Evolutionary conservation across 2,329 filamentous ascomycete species (phyloP), one percentile per base, ranked within the genome.

Genomic region (Claviceps pusilla): DNA sequence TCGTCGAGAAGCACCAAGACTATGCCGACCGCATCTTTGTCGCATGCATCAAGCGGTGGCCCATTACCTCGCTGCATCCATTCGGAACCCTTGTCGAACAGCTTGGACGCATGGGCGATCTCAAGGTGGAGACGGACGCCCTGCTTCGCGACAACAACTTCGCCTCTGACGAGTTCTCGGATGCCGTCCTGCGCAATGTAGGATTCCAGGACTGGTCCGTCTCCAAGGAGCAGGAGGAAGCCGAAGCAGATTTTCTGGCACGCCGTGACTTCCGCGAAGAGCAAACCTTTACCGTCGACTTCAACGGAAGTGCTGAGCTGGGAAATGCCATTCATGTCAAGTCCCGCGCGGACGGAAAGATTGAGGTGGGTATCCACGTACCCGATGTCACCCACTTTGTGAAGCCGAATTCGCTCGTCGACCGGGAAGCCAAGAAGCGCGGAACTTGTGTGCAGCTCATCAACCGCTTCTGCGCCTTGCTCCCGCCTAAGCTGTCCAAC

Each of bases 101-200:
- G 71, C 84, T 98, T 53, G 93, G 93, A 58, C 88, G 89, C 68
- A 97, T 97, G 87, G 93, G 93, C 60, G 89, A 98, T 67, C 78
- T 95, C 61, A 95, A 90, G 73, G 91, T 98, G 55, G 93, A 98
- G 73, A 98, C 93, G 2, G 93, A 98, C 73, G 93, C 93, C 55
- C 80, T 98, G 55, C 80, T 98, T 52, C 86, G 93, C 57, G 93
- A 98, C 74, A 98, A 98, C 79, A 98, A 98, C 75, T 98, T 98
- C 66, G 87, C 87, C 14, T 90, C 90, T 0, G 93, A 98, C 64
- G 93, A 97, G 60, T 98, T 98, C 69, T 95, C 91, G 5, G 93
- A 98, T 64, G 91, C 93, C 54, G 93, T 98, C 50, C 74, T 95
- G 59, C 89, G 91, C 68, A 97, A 88, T 65, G 87, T 97, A 59